Conservation (phyloP, 2,329 filamentous ascomycete genomes). For the Trichophyton rubrum region DNA sequence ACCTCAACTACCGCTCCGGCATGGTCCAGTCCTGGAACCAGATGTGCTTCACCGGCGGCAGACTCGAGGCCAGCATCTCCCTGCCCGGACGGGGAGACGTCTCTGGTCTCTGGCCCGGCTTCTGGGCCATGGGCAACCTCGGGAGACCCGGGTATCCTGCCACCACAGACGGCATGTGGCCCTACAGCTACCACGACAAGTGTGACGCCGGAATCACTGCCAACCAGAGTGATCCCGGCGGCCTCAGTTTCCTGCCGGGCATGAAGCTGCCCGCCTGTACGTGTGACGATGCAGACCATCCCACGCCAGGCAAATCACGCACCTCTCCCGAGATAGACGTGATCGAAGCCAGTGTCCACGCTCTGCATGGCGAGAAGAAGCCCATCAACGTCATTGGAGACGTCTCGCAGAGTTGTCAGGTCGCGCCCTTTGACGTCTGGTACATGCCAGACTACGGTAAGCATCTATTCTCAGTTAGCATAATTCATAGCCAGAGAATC, state of each 20-base stretch:
- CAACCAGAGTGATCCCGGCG: conserved; percentile 57
- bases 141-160: conserved; percentile 56
- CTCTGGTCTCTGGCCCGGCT: conserved; percentile 61
- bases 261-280: conserved; percentile 59
- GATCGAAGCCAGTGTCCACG: conserved; percentile 52
- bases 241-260: conserved; percentile 54
- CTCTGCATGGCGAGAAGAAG: conserved; percentile 34
- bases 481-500: too few species aligned
- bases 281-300: conserved; percentile 52
- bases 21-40: conserved; percentile 67
- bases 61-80: conserved; percentile 57
- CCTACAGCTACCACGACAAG: conserved; percentile 56
- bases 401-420: conserved; percentile 55
- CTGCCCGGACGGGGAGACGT: conserved; percentile 54
- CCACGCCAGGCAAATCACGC: conserved; percentile 51
- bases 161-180: conserved; percentile 62
- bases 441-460: conserved; percentile 50
- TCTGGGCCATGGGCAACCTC: conserved; percentile 65
- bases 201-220: conserved; percentile 60
- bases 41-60: conserved; percentile 58
- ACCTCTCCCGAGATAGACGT: conserved; percentile 61
- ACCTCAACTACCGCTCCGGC: conserved; percentile 55
- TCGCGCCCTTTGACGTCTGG: conserved; percentile 58
- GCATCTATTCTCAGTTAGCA: conserved; percentile 8
- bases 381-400: conserved; percentile 42